phyloP scores from a whole-genome alignment of 306 rosid genomes.

The Begonia fuchsioides region DNA sequence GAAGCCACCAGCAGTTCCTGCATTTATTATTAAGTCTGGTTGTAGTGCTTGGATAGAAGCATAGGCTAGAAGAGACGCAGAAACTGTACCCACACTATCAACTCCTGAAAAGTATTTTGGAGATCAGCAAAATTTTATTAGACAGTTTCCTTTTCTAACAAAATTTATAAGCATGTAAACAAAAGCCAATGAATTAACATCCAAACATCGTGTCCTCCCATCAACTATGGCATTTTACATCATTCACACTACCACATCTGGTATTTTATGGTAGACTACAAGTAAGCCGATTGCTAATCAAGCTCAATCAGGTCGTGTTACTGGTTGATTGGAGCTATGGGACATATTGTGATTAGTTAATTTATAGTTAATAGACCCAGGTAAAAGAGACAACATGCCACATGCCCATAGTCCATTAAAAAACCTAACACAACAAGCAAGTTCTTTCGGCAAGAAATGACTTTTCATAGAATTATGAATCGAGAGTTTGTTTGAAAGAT shows the following conservation, averaged over 20 bases:
- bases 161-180: no score
- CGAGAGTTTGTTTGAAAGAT: no score
- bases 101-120: constrained; percentile 51
- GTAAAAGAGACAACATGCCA: no score
- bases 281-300: constrained; percentile 10
- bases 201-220: constrained; percentile 51
- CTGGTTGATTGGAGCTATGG: no score
- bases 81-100: constrained; percentile 78
- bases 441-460: no score
- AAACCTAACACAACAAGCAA: background rate
- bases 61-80: constrained; percentile 73
- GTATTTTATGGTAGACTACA: constrained; percentile 64
- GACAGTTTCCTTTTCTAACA: no score
- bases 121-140: no score
- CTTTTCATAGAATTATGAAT: no score
- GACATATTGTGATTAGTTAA: no score
- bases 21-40: constrained; percentile 89
- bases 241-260: constrained; percentile 53
- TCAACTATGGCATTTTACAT: constrained; percentile 52
- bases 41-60: constrained; percentile 75
- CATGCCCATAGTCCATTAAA: background rate
- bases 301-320: background rate
- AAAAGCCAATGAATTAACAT: constrained; percentile 20
- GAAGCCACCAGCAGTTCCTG: constrained; percentile 96
- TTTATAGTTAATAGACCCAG: no score